Evolutionary conservation across 2,329 filamentous ascomycete genomes (phyloP), one percentile per base, ranked within the genome.

Genomic region (Corinectria fuckeliana): DNA sequence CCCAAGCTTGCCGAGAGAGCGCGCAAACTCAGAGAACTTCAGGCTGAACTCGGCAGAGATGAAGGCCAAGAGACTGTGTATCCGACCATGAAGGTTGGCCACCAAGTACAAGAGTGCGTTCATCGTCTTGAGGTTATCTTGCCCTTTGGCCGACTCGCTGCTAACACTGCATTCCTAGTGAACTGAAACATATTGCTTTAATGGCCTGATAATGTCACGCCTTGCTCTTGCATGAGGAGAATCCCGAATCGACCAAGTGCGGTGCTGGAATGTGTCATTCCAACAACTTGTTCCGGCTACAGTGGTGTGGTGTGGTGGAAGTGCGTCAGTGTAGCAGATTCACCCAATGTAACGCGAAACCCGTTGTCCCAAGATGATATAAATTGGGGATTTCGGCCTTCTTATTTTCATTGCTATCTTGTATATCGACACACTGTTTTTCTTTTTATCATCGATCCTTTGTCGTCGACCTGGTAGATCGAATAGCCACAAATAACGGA

Each of bases 101-200:
- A 85, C 58, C 83, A 86, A 71, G 85, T 88, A 13, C 79, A 86
- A 64, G 78, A 77, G 83, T 85, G 64, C 68, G 82, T 77, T 50
- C 48, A 26, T 10, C n/a, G 36, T 28, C 11, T 6, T n/a, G 9
- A 13, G n/a, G 10, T 44, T 10, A 26, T 16, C n/a, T 21, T 16
- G 3, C n/a, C 14, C 5, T 4, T 32, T 45, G 7, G 5, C 28
- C 4, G 4, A 18, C 9, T 34, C 18, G 42, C 23, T 57, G 26
- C 50, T 71, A 47, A 66, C 21, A 32, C 67, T 25, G 58, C 47
- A 28, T n/a, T 26, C 26, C 20, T 44, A 81, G 80, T 53, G 83
- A 85, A 61, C 72, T 85, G 3, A 83, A 82, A 65, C 81, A 84
- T 50, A 84, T 84, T 67, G 81, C 80, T 1, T 68, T 85, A 51